Evolutionary conservation across 441 rosid species (phyloP).

Genomic region (Croton setiger): DNA sequence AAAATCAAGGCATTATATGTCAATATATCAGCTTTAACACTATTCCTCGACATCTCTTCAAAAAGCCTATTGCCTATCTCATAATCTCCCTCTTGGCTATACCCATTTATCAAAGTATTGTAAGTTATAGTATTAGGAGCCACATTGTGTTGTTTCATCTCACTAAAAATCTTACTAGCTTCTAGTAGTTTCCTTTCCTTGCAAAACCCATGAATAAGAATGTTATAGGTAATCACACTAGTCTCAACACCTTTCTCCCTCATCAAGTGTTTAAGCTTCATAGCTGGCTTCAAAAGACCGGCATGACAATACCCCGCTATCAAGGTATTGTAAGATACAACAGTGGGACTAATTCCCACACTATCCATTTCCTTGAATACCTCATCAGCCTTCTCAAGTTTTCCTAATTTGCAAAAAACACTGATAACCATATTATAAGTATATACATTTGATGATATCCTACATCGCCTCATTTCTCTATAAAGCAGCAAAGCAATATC

Average conservation of each 20-base stretch:
- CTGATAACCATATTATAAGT: conserved; percentile 65
- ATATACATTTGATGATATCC: conserved; percentile 66
- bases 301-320: conserved; percentile 58
- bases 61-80: conserved; percentile 45
- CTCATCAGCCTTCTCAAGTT: neutral
- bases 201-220: conserved; percentile 60
- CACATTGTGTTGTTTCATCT: conserved; percentile 60
- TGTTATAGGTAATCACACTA: conserved; percentile 57
- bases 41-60: neutral
- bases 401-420: conserved; percentile 42
- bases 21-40: conserved; percentile 5
- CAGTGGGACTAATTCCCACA: conserved; percentile 44
- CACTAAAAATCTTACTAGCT: conserved; percentile 52
- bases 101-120: conserved; percentile 70
- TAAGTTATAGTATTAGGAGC: conserved; percentile 58
- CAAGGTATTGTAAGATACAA: conserved; percentile 60
- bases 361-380: conserved; percentile 35
- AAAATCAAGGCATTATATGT: conserved; percentile 58
- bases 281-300: conserved; percentile 54
- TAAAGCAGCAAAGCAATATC: conserved; percentile 61
- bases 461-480: conserved; percentile 53
- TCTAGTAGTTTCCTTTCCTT: conserved; percentile 49
- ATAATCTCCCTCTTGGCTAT: conserved; percentile 43
- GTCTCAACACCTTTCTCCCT: conserved; percentile 42
- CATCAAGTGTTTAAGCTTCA: conserved; percentile 57